These are phyloP conservation scores for Taiozyma onychis DNA, from an alignment of 1,139 yeast species.

Conservation along the genomic window DNA sequence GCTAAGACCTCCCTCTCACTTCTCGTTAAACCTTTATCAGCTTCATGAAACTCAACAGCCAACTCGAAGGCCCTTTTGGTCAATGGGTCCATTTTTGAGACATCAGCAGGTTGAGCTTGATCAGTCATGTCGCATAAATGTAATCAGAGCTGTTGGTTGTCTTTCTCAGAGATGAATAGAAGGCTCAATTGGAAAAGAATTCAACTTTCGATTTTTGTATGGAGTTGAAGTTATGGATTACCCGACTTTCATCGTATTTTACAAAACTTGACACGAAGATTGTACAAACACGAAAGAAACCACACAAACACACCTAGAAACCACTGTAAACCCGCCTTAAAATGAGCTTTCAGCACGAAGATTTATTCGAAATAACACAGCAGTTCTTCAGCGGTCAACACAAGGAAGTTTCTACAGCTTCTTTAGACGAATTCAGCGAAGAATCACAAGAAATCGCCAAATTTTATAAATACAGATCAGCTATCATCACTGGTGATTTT, in stretches of 20 bases:
- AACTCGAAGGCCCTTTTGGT: conserved; percentile 17
- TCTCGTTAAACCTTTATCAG: conserved; percentile 18
- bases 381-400: conserved; percentile 21
- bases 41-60: conserved; percentile 23
- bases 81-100: background rate
- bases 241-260: background rate
- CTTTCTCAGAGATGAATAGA: background rate
- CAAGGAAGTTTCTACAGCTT: conserved; percentile 9
- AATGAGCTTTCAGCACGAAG: conserved; percentile 3
- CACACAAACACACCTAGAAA: background rate
- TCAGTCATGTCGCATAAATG: background rate
- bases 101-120: conserved; percentile 8
- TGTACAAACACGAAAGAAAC: background rate
- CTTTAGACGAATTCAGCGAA: conserved; percentile 10
- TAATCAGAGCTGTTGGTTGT: background rate
- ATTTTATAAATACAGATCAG: conserved; percentile 18
- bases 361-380: conserved; percentile 18
- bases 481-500: conserved; percentile 9
- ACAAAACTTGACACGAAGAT: background rate
- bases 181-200: conserved; percentile 2
- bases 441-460: conserved; percentile 6
- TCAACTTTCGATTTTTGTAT: background rate
- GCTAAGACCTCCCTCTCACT: conserved; percentile 17
- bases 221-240: background rate
- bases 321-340: background rate